phyloP scores from a whole-genome alignment of 495 filamentous ascomycete genomes.

The Lophiostoma macrostomum region DNA sequence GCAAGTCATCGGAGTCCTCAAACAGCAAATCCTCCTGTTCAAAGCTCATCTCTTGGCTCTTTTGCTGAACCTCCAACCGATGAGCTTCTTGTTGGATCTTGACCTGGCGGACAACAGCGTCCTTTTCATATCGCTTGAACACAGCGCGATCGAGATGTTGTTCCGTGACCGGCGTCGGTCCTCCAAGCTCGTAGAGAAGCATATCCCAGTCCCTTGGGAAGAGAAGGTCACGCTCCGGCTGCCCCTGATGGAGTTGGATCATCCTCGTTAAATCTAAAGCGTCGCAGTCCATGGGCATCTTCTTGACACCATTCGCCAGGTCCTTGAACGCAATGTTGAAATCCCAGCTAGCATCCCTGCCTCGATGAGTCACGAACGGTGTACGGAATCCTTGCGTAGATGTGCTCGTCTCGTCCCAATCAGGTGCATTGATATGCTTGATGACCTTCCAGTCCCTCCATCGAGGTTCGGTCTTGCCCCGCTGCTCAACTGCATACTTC shows the following conservation, averaged over 20 bases:
- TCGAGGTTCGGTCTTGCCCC: background rate
- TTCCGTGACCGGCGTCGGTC: background rate
- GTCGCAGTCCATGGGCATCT: conserved; percentile 12
- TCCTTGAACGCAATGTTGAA: background rate
- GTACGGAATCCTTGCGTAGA: conserved; percentile 3
- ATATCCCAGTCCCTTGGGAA: conserved; percentile 16
- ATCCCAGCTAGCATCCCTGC: background rate
- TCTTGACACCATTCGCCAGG: background rate
- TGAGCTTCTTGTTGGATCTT: background rate
- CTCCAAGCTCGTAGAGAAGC: conserved; percentile 7
- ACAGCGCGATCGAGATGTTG: background rate
- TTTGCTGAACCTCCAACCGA: background rate
- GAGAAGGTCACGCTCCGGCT: conserved; percentile 3
- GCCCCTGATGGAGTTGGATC: background rate
- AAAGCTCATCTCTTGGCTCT: no score
- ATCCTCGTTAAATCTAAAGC: conserved; percentile 19
- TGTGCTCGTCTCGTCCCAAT: background rate
- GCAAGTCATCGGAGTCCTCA: no score
- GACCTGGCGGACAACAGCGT: no score
- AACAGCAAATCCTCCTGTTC: no score
- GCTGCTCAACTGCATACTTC: background rate
- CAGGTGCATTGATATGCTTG: background rate
- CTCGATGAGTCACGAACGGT: conserved; percentile 7
- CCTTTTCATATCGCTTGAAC: conserved; percentile 1
- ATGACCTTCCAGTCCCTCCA: background rate